Conservation (phyloP, 2,329 filamentous ascomycete genomes). For the Arthrinium phaeospermum region DNA sequence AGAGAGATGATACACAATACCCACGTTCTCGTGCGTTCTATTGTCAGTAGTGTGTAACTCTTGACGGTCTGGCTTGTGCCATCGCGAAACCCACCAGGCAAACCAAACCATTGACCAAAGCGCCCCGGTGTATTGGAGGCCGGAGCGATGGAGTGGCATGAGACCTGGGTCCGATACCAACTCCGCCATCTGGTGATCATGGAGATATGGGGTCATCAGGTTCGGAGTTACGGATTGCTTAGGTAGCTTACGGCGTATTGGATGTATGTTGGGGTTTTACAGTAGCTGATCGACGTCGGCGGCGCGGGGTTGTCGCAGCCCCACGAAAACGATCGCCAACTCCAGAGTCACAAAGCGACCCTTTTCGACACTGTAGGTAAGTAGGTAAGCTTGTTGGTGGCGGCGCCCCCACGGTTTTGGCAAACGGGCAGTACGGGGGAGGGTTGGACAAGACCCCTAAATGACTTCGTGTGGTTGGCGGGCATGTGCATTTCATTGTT, state of each 20-base stretch:
- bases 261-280: neutral
- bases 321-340: slow-evolving; percentile 5
- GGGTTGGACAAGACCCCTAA: slow-evolving; percentile 12
- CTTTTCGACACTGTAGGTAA: neutral
- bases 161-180: neutral
- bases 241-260: neutral
- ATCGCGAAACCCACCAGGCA: neutral
- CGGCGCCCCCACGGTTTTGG: neutral
- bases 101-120: neutral
- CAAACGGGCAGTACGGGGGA: too few relatives aligned
- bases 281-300: neutral
- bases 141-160: neutral
- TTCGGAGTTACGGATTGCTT: neutral
- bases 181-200: neutral
- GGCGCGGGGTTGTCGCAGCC: neutral
- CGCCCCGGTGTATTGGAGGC: neutral
- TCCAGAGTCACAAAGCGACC: neutral
- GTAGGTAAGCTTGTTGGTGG: neutral
- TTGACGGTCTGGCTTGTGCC: neutral
- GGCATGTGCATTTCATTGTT: neutral
- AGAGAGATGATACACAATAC: neutral
- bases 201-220: neutral
- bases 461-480: neutral
- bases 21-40: neutral
- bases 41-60: neutral